These are phyloP conservation scores for Auriculariales sp. DNA, from an alignment of 768 basidiomycete genomes.

Conservation along the genomic window DNA sequence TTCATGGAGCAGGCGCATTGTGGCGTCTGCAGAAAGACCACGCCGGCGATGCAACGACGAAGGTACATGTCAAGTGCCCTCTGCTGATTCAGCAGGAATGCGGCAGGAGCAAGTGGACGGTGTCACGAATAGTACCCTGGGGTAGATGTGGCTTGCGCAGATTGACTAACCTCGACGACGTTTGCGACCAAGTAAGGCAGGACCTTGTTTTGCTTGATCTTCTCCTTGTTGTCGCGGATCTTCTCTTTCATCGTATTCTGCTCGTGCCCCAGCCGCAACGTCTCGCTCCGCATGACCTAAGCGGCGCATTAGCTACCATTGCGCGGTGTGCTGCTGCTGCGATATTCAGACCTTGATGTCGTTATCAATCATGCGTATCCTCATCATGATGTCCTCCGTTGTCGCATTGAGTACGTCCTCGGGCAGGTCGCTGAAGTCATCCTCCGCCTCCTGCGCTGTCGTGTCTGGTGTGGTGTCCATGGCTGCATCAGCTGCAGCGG, in stretches of 20 bases:
- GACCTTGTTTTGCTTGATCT: conserved; percentile 99
- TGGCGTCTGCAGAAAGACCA: too few relatives aligned
- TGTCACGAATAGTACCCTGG: background rate
- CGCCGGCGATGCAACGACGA: too few relatives aligned
- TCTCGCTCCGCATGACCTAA: conserved; percentile 96
- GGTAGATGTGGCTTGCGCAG: background rate
- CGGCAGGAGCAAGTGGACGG: background rate
- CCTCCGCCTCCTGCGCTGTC: conserved; percentile 22
- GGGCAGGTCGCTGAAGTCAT: conserved; percentile 88
- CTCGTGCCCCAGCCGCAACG: conserved; percentile 80
- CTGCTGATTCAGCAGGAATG: too few relatives aligned
- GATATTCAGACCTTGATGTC: conserved; percentile 69
- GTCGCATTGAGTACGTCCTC: conserved; percentile 65
- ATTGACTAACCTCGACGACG: conserved; percentile 86
- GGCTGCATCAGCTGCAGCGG: conserved; percentile 8
- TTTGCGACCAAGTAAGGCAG: conserved; percentile 96
- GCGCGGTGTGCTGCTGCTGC: too few relatives aligned
- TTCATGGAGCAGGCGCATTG: too few relatives aligned
- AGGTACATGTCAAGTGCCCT: too few relatives aligned
- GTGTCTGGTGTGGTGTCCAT: conserved; percentile 70
- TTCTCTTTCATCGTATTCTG: conserved; percentile 96
- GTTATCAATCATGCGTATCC: conserved; percentile 89
- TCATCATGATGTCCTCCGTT: conserved; percentile 78
- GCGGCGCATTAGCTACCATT: background rate
- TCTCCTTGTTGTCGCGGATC: conserved; percentile 94